Evolutionary conservation across 768 basidiomycete genomes (phyloP), one percentile per base, ranked within the genome.

Genomic region (Rhodocollybia butyracea): DNA sequence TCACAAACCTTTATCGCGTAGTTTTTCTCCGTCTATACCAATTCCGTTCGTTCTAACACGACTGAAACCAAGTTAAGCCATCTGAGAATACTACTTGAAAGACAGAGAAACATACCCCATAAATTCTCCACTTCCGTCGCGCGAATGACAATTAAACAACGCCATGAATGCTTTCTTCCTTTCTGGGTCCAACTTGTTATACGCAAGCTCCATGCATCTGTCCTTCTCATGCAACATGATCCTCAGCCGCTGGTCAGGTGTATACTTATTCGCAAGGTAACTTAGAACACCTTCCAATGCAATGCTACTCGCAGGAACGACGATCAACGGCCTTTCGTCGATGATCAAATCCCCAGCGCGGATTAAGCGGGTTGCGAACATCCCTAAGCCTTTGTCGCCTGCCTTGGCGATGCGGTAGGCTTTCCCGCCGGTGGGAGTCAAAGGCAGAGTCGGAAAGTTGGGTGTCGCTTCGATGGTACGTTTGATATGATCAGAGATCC

Each of bases 71-170:
- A 15, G 12, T 41, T 21, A n/a, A 41, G 39, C 39, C n/a, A 41
- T 41, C 39, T 8, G 8, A 8, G n/a, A 41, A 17, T 41, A 41
- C n/a, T 21, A 21, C 6, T 19, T 19, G 39, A n/a, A 15, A n/a
- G n/a, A 17, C n/a, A 13, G 8, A 30, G 21, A n/a, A 5, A 58
- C 10, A 65, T 53, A 6, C 65, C 61, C 3, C 68, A 68, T 27
- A 22, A 71, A 54, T 0, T 68, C 70, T 1, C 71, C 71, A 26
- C 65, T 66, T 3, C 70, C 70, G 54, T 72, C 70, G 10, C 64
- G 57, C 12, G 57, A 54, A 30, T 70, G 67, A 32, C 55, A 58
- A 38, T 71, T 71, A 13, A 51, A 50, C 19, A 74, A 59, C 10
- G 46, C 64, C 52, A 64, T 59, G 24, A 64, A 71, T 10, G 61